Conservation (phyloP, 208 protist species). For the Angomonas ambiguus region DNA sequence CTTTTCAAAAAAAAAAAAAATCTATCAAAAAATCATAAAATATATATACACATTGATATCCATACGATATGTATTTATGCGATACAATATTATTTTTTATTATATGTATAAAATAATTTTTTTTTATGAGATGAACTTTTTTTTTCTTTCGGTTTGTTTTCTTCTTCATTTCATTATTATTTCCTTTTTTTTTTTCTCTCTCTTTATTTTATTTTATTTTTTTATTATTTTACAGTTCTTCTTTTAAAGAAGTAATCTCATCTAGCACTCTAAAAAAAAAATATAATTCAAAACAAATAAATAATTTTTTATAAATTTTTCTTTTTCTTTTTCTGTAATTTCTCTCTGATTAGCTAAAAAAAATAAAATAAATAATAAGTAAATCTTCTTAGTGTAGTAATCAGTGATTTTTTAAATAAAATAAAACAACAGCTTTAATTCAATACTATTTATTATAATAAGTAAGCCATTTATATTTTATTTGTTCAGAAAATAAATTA, state of each 20-base stretch:
- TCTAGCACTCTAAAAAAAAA: neutral
- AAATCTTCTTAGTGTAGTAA: too few species aligned
- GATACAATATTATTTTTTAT: conserved; percentile 5
- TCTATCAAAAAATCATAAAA: neutral
- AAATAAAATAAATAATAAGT: conserved; percentile 19
- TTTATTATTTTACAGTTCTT: neutral
- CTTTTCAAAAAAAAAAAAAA: conserved; percentile 8
- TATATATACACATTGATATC: neutral
- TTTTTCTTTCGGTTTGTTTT: conserved; percentile 10
- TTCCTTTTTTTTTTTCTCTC: conserved; percentile 8
- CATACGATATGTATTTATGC: conserved; percentile 2
- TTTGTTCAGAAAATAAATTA: too few species aligned
- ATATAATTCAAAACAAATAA: neutral
- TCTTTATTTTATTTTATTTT: conserved; percentile 13
- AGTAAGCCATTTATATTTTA: too few species aligned
- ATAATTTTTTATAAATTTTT: conserved; percentile 4
- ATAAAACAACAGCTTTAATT: too few species aligned
- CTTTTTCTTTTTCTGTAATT: neutral
- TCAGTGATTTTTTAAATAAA: too few species aligned
- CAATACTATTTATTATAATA: too few species aligned
- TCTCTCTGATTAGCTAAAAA: conserved; percentile 9
- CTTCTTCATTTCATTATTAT: conserved; percentile 14
- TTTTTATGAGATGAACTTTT: neutral
- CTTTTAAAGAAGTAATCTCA: neutral
- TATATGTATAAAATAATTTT: conserved; percentile 6